A percentile compares a stretch with the other conserved stretches of the same genome.
Conservation (phyloP, 2,329 filamentous ascomycete species). For the Tympanopsis confertula region DNA sequence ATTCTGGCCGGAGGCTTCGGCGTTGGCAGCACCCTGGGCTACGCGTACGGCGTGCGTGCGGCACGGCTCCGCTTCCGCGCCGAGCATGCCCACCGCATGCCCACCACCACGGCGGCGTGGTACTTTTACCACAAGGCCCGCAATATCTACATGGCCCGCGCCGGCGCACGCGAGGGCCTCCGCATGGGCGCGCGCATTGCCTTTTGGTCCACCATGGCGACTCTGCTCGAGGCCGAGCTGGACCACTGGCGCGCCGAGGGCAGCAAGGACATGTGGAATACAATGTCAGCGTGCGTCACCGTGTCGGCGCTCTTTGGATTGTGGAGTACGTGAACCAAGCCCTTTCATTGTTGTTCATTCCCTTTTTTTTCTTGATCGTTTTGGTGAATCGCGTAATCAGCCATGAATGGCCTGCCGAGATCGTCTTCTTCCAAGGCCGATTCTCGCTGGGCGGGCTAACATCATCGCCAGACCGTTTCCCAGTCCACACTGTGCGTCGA, state of each 20-base stretch:
- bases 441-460: constrained; percentile 5
- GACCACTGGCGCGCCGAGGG: constrained; percentile 63
- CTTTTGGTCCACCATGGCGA: constrained; percentile 65
- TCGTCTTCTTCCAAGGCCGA: too few relatives aligned
- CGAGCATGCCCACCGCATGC: constrained; percentile 90
- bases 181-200: constrained; percentile 62
- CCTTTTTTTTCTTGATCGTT: background rate
- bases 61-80: constrained; percentile 78
- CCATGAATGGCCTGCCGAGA: too few relatives aligned
- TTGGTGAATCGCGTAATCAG: too few relatives aligned
- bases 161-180: constrained; percentile 67
- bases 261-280: constrained; percentile 67
- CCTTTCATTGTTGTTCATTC: constrained; percentile 2
- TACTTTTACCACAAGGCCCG: constrained; percentile 98
- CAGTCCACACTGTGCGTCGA: constrained; percentile 62
- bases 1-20: constrained; percentile 51
- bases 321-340: constrained; percentile 68
- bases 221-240: constrained; percentile 74
- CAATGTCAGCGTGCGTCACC: constrained; percentile 69
- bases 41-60: constrained; percentile 60
- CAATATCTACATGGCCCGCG: constrained; percentile 76
- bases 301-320: constrained; percentile 80
- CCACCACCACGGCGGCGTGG: constrained; percentile 74
- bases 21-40: constrained; percentile 60
- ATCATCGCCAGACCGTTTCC: constrained; percentile 55